Conservation (phyloP, 495 filamentous ascomycete genomes). For the Podospora tetraspora region DNA sequence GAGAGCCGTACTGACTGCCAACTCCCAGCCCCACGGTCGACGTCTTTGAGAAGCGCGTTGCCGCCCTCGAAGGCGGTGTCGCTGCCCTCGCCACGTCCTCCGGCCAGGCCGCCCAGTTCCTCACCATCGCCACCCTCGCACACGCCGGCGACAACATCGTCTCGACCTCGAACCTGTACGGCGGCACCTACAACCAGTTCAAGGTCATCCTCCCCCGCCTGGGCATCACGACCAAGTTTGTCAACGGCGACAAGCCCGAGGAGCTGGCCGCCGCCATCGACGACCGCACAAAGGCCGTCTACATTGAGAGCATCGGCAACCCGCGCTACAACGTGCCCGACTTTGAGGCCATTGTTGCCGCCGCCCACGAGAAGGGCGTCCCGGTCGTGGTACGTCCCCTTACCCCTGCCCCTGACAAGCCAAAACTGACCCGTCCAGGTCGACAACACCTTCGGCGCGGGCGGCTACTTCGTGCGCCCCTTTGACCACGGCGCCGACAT, state of each 20-base stretch:
- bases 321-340: conserved; percentile 92
- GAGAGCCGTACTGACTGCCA: conserved; percentile 2
- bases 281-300: conserved; percentile 94
- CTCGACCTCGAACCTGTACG: conserved; percentile 87
- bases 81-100: conserved; percentile 87
- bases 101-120: conserved; percentile 91
- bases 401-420: neutral
- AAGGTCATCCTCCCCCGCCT: conserved; percentile 85
- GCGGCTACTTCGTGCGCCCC: conserved; percentile 83
- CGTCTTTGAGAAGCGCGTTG: conserved; percentile 95
- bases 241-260: conserved; percentile 74
- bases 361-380: conserved; percentile 73
- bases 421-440: conserved; percentile 44
- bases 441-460: conserved; percentile 97
- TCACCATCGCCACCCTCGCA: conserved; percentile 80
- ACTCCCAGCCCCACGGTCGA: conserved; percentile 77
- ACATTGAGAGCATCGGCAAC: conserved; percentile 93
- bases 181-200: conserved; percentile 97
- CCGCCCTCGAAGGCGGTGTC: conserved; percentile 89
- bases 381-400: conserved; percentile 67
- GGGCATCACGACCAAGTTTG: conserved; percentile 87
- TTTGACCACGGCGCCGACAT: conserved; percentile 95
- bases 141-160: conserved; percentile 92
- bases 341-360: conserved; percentile 75
- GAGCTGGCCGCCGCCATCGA: conserved; percentile 85